A percentile compares a stretch with the other conserved stretches of the same genome.
Conservation (phyloP, 2,329 filamentous ascomycete genomes). For the Incumbomyces lentus region DNA sequence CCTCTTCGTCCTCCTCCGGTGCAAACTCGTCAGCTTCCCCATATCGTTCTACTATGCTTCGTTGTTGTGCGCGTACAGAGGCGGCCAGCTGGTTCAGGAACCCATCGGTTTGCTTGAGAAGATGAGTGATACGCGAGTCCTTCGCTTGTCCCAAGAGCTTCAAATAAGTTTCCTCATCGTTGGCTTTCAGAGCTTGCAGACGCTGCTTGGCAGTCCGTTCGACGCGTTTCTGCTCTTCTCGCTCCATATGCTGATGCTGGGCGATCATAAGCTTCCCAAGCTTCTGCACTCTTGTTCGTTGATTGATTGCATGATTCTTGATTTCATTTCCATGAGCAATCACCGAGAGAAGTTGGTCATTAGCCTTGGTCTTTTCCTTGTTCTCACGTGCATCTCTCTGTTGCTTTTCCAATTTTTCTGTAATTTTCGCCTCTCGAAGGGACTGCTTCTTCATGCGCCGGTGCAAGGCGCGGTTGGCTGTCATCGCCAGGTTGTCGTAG, state of each 20-base stretch:
- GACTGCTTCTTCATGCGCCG: conserved; percentile 96
- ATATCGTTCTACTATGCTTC: conserved; percentile 68
- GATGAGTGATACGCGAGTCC: conserved; percentile 95
- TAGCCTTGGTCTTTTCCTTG: conserved; percentile 95
- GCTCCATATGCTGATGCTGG: conserved; percentile 93
- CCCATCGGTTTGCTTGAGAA: conserved; percentile 92
- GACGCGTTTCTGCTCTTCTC: conserved; percentile 97
- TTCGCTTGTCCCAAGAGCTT: conserved; percentile 97
- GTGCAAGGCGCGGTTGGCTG: conserved; percentile 82
- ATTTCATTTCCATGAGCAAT: conserved; percentile 73
- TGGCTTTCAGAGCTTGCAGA: conserved; percentile 96
- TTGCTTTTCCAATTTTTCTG: conserved; percentile 97
- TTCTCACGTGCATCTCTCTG: conserved; percentile 92
- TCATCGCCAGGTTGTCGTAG: conserved; percentile 94
- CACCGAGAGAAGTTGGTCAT: conserved; percentile 81
- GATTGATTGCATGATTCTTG: conserved; percentile 52
- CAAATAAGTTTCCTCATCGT: conserved; percentile 98
- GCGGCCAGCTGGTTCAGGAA: conserved; percentile 93
- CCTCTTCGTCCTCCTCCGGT: conserved; percentile 52
- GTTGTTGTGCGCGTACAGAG: conserved; percentile 89
- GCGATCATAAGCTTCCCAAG: conserved; percentile 78
- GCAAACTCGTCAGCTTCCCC: conserved; percentile 55
- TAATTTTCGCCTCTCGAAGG: conserved; percentile 87
- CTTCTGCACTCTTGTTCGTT: conserved; percentile 69
- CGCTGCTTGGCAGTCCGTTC: conserved; percentile 97